These are phyloP conservation scores for Licmophora abbreviata DNA, from an alignment of 108 stramenopile species.

Conservation along the genomic window DNA sequence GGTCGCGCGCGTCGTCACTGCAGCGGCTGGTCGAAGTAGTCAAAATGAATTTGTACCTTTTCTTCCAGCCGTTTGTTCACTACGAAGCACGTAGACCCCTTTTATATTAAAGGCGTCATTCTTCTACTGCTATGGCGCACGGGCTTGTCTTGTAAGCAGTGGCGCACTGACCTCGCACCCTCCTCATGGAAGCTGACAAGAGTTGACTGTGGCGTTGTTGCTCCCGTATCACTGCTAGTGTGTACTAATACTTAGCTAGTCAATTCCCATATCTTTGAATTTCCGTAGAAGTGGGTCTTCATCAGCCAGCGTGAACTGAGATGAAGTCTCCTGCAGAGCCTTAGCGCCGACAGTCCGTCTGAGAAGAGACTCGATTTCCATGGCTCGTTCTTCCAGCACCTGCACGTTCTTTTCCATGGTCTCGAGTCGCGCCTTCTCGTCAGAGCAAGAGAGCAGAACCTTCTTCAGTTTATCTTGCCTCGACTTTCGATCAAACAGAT, in stretches of 20 bases:
- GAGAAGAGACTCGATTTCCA: slow-evolving; percentile 64
- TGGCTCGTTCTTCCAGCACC: slow-evolving; percentile 54
- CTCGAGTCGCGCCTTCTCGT: slow-evolving; percentile 49
- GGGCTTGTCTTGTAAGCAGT: no score
- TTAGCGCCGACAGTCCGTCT: slow-evolving; percentile 63
- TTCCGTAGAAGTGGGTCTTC: slow-evolving; percentile 75
- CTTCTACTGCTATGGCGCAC: no score
- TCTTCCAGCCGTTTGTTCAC: no score
- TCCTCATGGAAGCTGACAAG: no score
- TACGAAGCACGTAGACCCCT: no score
- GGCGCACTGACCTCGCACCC: no score
- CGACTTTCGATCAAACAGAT: slow-evolving; percentile 45
- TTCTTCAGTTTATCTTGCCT: slow-evolving; percentile 60
- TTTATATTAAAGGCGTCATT: no score
- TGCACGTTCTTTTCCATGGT: slow-evolving; percentile 62
- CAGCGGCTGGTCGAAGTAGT: no score
- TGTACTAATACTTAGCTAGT: slow-evolving; percentile 15
- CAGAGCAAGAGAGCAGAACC: slow-evolving; percentile 39
- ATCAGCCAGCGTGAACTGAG: slow-evolving; percentile 30
- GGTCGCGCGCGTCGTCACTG: no score
- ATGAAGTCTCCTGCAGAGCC: slow-evolving; percentile 23
- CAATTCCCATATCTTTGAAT: slow-evolving; percentile 72
- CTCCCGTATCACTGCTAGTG: no score
- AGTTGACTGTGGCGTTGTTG: no score
- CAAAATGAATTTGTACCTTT: no score